Percentiles rank a stretch among this genome's conserved stretches.
Evolutionary conservation across 1,284 basidiomycete genomes (phyloP).

Genomic region (Rhodotorula sp.): DNA sequence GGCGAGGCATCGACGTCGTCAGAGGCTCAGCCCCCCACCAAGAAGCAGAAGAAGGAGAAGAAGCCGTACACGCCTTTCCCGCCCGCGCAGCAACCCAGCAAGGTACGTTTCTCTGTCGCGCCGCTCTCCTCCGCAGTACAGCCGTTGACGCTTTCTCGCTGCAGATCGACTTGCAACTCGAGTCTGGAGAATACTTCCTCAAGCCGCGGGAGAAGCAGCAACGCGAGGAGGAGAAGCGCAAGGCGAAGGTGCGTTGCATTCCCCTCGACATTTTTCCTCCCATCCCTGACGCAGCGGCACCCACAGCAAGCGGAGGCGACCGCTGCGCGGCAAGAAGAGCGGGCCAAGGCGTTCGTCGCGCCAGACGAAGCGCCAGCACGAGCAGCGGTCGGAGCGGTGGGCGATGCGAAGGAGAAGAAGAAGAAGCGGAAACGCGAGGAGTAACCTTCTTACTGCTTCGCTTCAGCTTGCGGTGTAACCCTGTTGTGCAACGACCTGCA

Average conservation of each 20-base stretch:
- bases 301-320: constrained; percentile 70
- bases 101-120: constrained; percentile 58
- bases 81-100: constrained; percentile 86
- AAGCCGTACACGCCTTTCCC: constrained; percentile 99
- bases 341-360: constrained; percentile 79
- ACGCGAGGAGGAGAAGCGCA: constrained; percentile 33
- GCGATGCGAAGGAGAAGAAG: constrained; percentile 55
- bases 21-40: constrained; percentile 36
- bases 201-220: constrained; percentile 73
- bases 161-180: constrained; percentile 86
- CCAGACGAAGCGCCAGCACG: constrained; percentile 69
- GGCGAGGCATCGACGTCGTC: constrained; percentile 22
- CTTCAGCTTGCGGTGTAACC: not conserved
- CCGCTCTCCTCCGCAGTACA: not conserved
- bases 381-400: constrained; percentile 71
- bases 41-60: constrained; percentile 56
- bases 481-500: no score
- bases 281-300: no score
- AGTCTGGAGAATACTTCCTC: constrained; percentile 97
- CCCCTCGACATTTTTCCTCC: not conserved
- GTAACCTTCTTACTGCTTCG: constrained; percentile 2
- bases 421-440: constrained; percentile 54
- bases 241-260: constrained; percentile 23
- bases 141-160: not conserved
- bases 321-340: constrained; percentile 66